phyloP scores from a whole-genome alignment of 2,329 filamentous ascomycete genomes.

The Alternaria tenuissima region DNA sequence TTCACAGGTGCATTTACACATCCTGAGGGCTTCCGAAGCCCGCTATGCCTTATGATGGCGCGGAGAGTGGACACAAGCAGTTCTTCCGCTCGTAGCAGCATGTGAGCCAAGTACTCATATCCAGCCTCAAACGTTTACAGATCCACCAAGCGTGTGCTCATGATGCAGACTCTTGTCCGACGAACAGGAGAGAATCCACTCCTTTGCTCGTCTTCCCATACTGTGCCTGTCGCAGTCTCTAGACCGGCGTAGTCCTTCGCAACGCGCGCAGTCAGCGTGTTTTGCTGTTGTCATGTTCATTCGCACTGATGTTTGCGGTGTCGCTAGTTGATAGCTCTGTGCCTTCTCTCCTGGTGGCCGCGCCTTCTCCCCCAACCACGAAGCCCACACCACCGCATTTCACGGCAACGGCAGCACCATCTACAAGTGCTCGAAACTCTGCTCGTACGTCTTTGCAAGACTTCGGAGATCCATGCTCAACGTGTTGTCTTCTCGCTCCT shows the following conservation, averaged over 20 bases:
- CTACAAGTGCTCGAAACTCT: background rate
- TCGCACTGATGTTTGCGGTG: constrained; percentile 1
- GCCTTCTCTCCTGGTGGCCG: background rate
- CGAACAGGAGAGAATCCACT: background rate
- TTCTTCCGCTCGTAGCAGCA: background rate
- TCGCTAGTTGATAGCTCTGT: background rate
- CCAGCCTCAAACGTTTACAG: background rate
- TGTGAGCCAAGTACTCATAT: background rate
- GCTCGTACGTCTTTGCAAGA: background rate
- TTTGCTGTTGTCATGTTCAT: background rate
- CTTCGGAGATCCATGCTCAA: background rate
- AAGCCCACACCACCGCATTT: background rate
- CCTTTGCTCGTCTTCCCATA: background rate
- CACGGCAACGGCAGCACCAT: background rate
- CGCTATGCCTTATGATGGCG: background rate
- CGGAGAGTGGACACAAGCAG: background rate
- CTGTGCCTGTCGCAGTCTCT: background rate
- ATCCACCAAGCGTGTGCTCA: background rate
- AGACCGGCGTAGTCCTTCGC: background rate
- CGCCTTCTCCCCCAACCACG: background rate
- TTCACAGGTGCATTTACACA: background rate
- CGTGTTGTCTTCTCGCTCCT: background rate
- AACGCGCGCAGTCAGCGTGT: background rate
- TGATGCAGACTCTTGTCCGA: background rate
- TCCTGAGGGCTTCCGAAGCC: background rate